phyloP scores from a whole-genome alignment of 2,329 filamentous ascomycete species.

The Xylariaceae sp. region DNA sequence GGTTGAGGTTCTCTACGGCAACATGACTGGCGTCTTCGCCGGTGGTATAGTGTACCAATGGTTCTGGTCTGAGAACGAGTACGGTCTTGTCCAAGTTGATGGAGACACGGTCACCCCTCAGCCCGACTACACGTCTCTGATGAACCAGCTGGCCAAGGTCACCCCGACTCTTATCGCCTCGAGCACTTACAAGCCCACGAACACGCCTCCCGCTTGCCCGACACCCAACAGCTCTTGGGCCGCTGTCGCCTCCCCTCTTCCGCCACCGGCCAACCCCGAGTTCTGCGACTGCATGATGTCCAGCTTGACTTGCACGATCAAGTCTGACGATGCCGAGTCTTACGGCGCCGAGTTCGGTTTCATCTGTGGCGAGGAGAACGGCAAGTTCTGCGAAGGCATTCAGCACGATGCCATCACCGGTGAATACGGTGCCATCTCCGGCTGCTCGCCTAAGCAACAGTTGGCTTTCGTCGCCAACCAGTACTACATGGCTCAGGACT shows the following conservation, averaged over 20 bases:
- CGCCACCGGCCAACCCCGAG: constrained; percentile 70
- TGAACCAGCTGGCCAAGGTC: constrained; percentile 62
- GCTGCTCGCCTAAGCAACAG: constrained; percentile 67
- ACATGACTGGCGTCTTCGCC: constrained; percentile 83
- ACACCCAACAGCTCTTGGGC: constrained; percentile 59
- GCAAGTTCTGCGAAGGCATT: constrained; percentile 61
- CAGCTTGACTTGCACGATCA: constrained; percentile 65
- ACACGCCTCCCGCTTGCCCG: constrained; percentile 70
- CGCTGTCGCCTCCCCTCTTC: constrained; percentile 61
- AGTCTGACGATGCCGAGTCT: constrained; percentile 47
- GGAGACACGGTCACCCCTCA: constrained; percentile 59
- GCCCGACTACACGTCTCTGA: constrained; percentile 69
- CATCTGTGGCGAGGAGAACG: constrained; percentile 56
- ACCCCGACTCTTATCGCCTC: constrained; percentile 61
- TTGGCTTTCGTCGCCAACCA: constrained; percentile 68
- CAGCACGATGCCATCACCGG: constrained; percentile 60
- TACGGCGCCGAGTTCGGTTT: constrained; percentile 66
- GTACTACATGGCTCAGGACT: constrained; percentile 53
- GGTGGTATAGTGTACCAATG: constrained; percentile 99
- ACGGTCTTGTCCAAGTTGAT: constrained; percentile 65
- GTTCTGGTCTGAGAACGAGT: constrained; percentile 86
- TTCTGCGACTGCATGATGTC: constrained; percentile 85
- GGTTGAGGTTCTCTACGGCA: constrained; percentile 72
- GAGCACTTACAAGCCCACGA: constrained; percentile 65
- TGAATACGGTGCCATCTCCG: constrained; percentile 70